Percentiles rank a stretch among this genome's conserved stretches.
Conservation (phyloP, 1,139 yeast genomes). For the Yamadazyma aaseri region DNA sequence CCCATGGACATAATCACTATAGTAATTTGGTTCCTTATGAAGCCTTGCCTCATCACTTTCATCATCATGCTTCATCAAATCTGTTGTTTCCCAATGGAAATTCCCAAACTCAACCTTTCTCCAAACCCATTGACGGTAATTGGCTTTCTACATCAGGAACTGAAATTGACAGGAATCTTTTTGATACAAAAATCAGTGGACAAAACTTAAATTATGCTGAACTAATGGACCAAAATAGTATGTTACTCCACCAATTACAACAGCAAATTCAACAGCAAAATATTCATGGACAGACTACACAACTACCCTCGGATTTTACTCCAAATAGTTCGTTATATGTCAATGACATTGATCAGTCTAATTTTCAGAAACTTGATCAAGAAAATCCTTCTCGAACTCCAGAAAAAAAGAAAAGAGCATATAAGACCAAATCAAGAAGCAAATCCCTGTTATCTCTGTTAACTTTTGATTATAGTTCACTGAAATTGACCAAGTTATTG, state of each 20-base stretch:
- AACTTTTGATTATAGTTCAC: constrained; percentile 26
- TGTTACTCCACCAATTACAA: constrained; percentile 7
- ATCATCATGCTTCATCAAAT: constrained; percentile 9
- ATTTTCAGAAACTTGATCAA: not conserved
- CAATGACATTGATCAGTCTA: not conserved
- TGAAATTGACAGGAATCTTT: not conserved
- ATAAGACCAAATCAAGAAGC: constrained; percentile 7
- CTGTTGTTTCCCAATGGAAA: constrained; percentile 13
- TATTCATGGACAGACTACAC: not conserved
- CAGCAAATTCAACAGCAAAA: constrained; percentile 3
- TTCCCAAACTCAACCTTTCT: constrained; percentile 8
- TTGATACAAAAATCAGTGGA: not conserved
- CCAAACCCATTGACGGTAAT: constrained; percentile 9
- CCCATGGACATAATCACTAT: constrained; percentile 9
- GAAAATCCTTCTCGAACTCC: not conserved
- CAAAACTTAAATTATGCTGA: constrained; percentile 5
- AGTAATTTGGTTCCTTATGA: constrained; percentile 9
- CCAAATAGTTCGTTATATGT: not conserved
- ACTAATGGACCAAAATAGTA: constrained; percentile 4
- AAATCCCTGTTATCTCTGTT: constrained; percentile 9
- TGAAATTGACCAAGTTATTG: constrained; percentile 28
- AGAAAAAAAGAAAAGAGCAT: constrained; percentile 6
- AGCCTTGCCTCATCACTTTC: constrained; percentile 14
- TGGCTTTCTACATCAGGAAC: constrained; percentile 4
- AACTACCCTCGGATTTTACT: not conserved